Evolutionary conservation across 2,329 filamentous ascomycete genomes (phyloP).

Genomic region (Beauveria medogensis): DNA sequence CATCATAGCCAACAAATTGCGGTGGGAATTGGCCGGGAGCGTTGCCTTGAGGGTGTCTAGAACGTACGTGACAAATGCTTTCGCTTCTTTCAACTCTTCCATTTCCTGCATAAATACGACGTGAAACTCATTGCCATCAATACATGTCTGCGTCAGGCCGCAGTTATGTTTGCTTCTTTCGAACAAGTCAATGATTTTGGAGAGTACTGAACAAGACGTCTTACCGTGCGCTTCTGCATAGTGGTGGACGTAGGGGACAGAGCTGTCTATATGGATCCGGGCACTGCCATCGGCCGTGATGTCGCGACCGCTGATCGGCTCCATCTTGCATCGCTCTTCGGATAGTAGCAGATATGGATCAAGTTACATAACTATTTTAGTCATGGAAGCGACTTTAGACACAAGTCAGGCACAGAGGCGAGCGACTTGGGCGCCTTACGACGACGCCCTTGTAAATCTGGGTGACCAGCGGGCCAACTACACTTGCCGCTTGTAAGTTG

Average conservation of each 20-base stretch:
- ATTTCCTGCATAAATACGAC: not conserved
- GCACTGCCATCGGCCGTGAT: not conserved
- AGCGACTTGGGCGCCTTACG: not conserved
- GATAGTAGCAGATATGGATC: not conserved
- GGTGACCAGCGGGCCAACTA: constrained; percentile 2
- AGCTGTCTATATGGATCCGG: not conserved
- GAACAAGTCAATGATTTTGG: not conserved
- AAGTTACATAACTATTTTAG: not conserved
- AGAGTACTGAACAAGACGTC: not conserved
- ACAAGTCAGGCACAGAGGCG: not conserved
- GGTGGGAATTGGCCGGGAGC: not conserved
- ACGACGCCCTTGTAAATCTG: not conserved
- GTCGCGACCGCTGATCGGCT: not conserved
- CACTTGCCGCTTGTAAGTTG: not conserved
- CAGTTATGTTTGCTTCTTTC: not conserved
- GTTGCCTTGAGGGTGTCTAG: not conserved
- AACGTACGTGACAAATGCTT: not conserved
- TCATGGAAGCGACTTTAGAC: not conserved
- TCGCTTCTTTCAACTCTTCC: not conserved
- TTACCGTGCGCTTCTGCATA: not conserved
- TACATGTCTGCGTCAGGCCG: not conserved
- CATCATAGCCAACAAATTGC: not conserved
- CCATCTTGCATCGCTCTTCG: not conserved
- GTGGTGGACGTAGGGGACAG: not conserved
- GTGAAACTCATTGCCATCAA: not conserved